Conservation (phyloP, 2,329 filamentous ascomycete genomes). For the Pseudogymnoascus sp. region DNA sequence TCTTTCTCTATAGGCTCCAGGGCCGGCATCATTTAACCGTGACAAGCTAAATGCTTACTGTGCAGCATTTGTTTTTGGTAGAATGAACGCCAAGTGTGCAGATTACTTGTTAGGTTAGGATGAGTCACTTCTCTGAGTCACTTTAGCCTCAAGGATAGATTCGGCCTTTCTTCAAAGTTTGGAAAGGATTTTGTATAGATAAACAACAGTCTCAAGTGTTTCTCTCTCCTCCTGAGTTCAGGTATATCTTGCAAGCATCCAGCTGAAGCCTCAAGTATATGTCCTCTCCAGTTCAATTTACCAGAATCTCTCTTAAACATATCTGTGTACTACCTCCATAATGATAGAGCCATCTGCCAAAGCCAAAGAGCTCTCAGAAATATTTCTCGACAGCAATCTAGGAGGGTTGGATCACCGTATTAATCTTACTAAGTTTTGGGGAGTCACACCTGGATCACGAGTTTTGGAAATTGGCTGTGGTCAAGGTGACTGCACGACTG, state of each 20-base stretch:
- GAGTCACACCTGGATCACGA: constrained; percentile 31
- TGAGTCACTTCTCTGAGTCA: not conserved
- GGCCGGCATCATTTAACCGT: not conserved
- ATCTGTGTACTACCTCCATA: not conserved
- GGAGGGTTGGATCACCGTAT: constrained; percentile 27
- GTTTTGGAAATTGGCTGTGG: constrained; percentile 52
- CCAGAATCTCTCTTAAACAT: not conserved
- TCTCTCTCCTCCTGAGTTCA: not conserved
- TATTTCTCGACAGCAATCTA: constrained; percentile 2
- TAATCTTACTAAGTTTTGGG: constrained; percentile 29
- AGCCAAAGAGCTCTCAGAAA: not conserved
- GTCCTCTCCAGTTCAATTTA: not conserved
- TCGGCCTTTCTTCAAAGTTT: not conserved
- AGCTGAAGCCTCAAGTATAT: not conserved
- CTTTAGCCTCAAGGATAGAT: not conserved
- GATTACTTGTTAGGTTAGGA: not conserved
- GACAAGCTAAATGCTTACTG: not conserved
- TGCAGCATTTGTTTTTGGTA: not conserved
- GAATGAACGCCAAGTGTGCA: not conserved
- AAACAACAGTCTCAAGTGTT: not conserved
- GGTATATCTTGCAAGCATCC: not conserved
- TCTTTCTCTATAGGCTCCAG: not conserved
- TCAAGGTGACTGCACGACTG: constrained; percentile 48
- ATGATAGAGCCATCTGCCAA: constrained; percentile 1
- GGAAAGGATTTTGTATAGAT: not conserved